phyloP scores from a whole-genome alignment of 169 alveolate species.

The Plasmodium billcollinsi region DNA sequence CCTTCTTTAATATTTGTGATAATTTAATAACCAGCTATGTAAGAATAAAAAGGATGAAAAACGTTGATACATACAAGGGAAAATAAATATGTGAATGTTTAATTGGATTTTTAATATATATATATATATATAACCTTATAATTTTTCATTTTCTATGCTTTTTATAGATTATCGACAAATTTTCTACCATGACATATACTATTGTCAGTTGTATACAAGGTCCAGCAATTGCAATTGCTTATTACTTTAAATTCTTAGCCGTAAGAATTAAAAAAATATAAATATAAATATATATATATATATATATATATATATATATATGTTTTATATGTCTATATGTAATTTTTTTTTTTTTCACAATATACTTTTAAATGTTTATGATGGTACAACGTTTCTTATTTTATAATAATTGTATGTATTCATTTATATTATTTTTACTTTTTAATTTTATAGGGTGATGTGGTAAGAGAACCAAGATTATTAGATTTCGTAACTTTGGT shows the following conservation, averaged over 20 bases:
- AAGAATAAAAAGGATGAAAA: slow-evolving; percentile 7
- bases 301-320: background rate
- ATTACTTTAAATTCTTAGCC: slow-evolving; percentile 66
- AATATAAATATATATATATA: background rate
- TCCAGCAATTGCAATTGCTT: slow-evolving; percentile 73
- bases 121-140: background rate
- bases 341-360: background rate
- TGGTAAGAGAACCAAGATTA: slow-evolving; percentile 44
- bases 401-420: too few relatives aligned
- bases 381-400: too few relatives aligned
- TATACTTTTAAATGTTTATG: background rate
- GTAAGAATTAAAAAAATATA: slow-evolving; percentile 8
- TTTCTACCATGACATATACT: slow-evolving; percentile 73
- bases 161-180: slow-evolving; percentile 45
- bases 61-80: background rate
- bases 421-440: background rate
- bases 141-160: background rate
- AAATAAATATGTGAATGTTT: background rate
- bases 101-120: background rate
- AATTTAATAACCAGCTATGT: slow-evolving; percentile 60
- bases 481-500: slow-evolving; percentile 67
- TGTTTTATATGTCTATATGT: background rate
- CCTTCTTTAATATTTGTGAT: slow-evolving; percentile 69
- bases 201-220: slow-evolving; percentile 74
- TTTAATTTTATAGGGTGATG: slow-evolving; percentile 43